phyloP scores from a whole-genome alignment of 805 yeast genomes.

The Starmerella floricola region DNA sequence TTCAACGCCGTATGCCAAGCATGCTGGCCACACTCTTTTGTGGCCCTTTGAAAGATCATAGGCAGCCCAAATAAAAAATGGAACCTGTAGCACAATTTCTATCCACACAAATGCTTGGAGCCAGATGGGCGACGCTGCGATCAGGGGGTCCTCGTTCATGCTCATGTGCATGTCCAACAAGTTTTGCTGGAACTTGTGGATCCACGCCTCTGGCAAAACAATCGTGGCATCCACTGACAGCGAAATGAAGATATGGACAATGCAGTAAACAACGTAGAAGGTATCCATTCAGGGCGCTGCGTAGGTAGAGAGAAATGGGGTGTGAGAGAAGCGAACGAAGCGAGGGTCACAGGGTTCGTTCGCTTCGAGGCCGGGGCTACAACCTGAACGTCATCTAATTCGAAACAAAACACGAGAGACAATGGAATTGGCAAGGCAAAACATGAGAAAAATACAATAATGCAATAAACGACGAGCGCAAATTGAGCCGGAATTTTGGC shows the following conservation, averaged over 20 bases:
- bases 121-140: constrained; percentile 56
- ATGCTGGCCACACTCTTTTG: constrained; percentile 31
- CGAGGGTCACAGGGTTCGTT: too few relatives aligned
- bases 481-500: not conserved
- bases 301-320: not conserved
- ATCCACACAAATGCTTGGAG: constrained; percentile 54
- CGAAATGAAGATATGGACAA: constrained; percentile 66
- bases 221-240: constrained; percentile 61
- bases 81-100: constrained; percentile 68
- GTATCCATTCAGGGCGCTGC: constrained; percentile 10
- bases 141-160: constrained; percentile 59
- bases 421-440: not conserved
- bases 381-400: too few relatives aligned
- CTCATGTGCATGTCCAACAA: constrained; percentile 49
- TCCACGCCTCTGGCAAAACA: constrained; percentile 45
- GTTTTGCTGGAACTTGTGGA: constrained; percentile 37
- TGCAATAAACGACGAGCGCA: not conserved
- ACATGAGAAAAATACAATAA: too few relatives aligned
- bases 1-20: constrained; percentile 64
- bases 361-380: too few relatives aligned
- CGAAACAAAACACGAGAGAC: not conserved
- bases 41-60: constrained; percentile 28
- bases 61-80: constrained; percentile 48
- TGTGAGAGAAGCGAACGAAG: too few relatives aligned
- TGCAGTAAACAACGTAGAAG: constrained; percentile 27